Evolutionary conservation across 2,329 filamentous ascomycete species (phyloP), one percentile per base, ranked within the genome.

Genomic region (Ophiocordyceps camponoti-rufipedis): DNA sequence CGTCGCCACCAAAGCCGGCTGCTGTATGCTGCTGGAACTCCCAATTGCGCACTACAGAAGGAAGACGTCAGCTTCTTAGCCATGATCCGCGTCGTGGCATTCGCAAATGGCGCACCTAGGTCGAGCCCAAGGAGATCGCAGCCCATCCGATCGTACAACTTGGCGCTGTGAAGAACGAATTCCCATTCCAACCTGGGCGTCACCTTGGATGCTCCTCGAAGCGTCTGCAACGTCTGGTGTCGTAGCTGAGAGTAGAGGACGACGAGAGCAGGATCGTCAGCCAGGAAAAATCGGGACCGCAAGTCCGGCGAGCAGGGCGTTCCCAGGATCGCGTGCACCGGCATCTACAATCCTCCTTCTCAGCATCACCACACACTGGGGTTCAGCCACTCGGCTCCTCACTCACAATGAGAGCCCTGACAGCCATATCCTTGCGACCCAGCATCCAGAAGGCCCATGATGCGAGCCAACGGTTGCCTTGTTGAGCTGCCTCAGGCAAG

Each of bases 381-480:
- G 23, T 23, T 23, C 23, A 12, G 4, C 1, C 2, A 18, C 11
- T 14, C 10, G 5, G 7, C 9, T 35, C 8, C 11, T 18, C 16
- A 64, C 79, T 68, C 64, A 86, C 82, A 53, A 94, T 82, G 4
- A 98, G 68, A 7, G 82, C 78, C 45, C 85, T 77, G 7, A 95
- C 86, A 6, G 89, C 84, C 69, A 87, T 83, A 52, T 93, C 84
- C 48, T 80, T 77, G 50, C 83, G 75, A 35, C 78, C 78, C 5
- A 96, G 70, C 72, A 94, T 85, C 82, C 86, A 94, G 58, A 94
- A 94, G 2, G 85, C 85, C 91, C 91, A 98, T 0, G 84, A 91
- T 11, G 88, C 85, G 48, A 94, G 75, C 89, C 91, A 98, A 47
- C 89, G 74, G 56, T 98, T 89, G 2, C 86, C 86, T 50, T 89